A percentile compares a stretch with the other conserved stretches of the same genome.
These are phyloP conservation scores for Leishmania lainsoni DNA, from an alignment of 208 protist species.

Conservation along the genomic window DNA sequence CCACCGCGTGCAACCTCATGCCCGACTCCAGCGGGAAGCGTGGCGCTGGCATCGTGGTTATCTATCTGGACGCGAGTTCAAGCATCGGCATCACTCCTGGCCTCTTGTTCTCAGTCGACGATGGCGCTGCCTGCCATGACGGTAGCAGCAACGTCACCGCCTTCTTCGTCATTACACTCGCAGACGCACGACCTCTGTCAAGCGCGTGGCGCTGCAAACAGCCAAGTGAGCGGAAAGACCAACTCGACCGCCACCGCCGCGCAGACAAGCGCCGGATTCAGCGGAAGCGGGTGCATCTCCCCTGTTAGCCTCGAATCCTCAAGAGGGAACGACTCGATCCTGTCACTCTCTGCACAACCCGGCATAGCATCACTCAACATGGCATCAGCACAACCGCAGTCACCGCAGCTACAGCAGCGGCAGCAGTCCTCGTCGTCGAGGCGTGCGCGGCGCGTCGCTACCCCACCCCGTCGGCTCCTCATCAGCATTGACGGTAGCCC, in stretches of 20 bases:
- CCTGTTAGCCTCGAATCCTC: not conserved
- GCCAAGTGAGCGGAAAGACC: not conserved
- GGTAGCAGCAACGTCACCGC: not conserved
- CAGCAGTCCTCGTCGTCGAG: not conserved
- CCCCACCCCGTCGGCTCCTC: slow-evolving; percentile 16
- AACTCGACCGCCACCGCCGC: not conserved
- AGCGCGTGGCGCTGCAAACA: not conserved
- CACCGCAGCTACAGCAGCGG: not conserved
- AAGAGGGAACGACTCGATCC: not conserved
- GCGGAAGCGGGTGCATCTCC: slow-evolving; percentile 4
- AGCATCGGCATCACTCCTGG: slow-evolving; percentile 1
- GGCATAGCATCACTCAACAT: not conserved
- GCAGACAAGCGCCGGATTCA: not conserved
- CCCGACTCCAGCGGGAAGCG: not conserved
- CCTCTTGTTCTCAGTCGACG: not conserved
- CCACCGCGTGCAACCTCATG: not conserved
- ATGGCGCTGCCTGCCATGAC: not conserved
- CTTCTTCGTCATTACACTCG: slow-evolving; percentile 1
- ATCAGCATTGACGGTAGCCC: slow-evolving; percentile 27
- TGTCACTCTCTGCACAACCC: slow-evolving; percentile 14
- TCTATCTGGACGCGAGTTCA: slow-evolving; percentile 15
- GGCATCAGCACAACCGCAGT: slow-evolving; percentile 9
- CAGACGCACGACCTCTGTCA: slow-evolving; percentile 4
- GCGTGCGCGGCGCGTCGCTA: not conserved
- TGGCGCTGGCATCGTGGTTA: not conserved